Base-by-base conservation (phyloP, 2,329 filamentous ascomycete genomes). In the Madurella mycetomatis region DNA sequence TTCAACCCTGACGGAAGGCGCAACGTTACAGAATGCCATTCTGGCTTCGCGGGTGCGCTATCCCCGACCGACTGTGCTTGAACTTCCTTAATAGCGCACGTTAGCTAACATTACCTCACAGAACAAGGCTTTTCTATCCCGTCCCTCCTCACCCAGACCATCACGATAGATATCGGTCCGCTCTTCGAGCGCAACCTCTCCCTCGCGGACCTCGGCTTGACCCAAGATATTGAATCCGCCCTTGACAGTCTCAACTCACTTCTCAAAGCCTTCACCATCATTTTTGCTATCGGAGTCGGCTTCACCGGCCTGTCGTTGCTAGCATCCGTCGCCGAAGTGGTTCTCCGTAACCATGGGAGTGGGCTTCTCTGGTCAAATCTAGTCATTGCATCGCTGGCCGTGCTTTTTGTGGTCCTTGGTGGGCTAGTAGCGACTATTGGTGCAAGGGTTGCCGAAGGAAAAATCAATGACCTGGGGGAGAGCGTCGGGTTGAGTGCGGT, bases 141-240 rank as follows among this genome's bases (percentile, higher is more conserved):
- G n/a, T 15, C 31, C 15, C 50, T 56, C 34, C 47, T 53, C 43
- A n/a, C 40, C 43, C 8, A 25, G 11, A 34, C 7, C 16, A 19
- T 45, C 41, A 11, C 31, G 12, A 11, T 25, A 11, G 56, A 61
- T 46, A 48, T 62, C 46, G 59, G 54, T 9, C 51, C 53, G 16
- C 54, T 61, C 16, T 53, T 61, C 34, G 55, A 63, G 43, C 54
- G 52, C 41, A 46, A 59, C 13, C 48, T 61, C 13, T 48, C 56
- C 16, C 51, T 62, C 16, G 39, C 44, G 32, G 52, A 62, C 41
- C 41, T 60, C 9, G 62, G 59, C 16, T 54, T 66, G 34, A 55
- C 55, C 13, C 32, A 55, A 7, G 46, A 59, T 2, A 34, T 62
- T 3, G 53, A 59, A 25, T 43, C 47, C 7, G 42, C 52, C 15